Base-by-base conservation (phyloP, 305 asterid species). In the Caryopteris hybrid region DNA sequence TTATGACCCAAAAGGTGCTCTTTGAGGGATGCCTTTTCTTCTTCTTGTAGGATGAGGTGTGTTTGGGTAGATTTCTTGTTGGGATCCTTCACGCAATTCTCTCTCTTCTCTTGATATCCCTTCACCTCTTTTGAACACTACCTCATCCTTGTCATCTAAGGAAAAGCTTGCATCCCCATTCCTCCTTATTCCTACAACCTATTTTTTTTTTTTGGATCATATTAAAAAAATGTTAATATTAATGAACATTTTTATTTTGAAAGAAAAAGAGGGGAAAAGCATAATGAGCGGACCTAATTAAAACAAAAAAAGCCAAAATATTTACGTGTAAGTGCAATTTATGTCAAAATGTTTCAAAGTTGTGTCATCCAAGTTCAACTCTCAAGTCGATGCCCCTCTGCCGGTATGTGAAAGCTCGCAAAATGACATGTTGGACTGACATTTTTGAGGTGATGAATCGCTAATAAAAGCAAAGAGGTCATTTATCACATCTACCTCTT, bases 11-110 rank as follows among this genome's bases (percentile, higher is more conserved):
- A 92, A 84, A 34, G 98, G 97, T 51, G 98, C 96, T 82, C 98
- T 85, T 69, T 74, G 96, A 52, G 98, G 98, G 67, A 92, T 86
- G 54, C 98, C 98, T 67, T 92, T 92, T 79, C 98, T 88, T 84
- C 98, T 90, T 79, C 98, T 90, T 77, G 88, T 76, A 80, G 88
- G 79, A 54, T 91, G 82, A 56, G 92, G 91, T 75, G 96, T 88
- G 80, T 84, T 71, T 71, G 90, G 85, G 83, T 65, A 83, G 46
- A 85, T 85, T 85, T 86, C 93, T 72, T 85, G 85, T 81, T 82
- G 85, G 64, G 80, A 72, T 78, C 81, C 90, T 69, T 87, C 94
- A 84, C 89, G 85, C 85, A 78, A 78, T 78, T 82, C 89, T 71
- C 38, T 75, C 75, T 29, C 77, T 82, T 80, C 76, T 80, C 83